These are phyloP conservation scores for Neofusicoccum laricinum DNA, from an alignment of 2,329 filamentous ascomycete species.

Conservation along the genomic window DNA sequence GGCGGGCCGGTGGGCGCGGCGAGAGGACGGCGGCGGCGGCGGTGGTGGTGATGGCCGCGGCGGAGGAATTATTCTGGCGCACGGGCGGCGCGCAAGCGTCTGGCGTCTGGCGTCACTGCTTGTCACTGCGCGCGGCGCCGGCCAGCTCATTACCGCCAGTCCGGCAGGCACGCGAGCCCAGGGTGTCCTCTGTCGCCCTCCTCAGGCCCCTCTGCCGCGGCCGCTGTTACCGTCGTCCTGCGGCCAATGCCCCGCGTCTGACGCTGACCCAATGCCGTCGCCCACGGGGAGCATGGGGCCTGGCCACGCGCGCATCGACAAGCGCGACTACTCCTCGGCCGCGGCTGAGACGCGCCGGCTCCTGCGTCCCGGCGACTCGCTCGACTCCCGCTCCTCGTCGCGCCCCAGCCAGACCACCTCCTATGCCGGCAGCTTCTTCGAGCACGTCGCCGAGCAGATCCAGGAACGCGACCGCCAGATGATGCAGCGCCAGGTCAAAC, in stretches of 20 bases:
- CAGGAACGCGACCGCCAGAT: slow-evolving; percentile 55
- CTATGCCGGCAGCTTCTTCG: slow-evolving; percentile 55
- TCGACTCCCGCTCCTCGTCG: slow-evolving; percentile 28
- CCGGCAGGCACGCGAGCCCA: neutral
- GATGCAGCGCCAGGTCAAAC: slow-evolving; percentile 52
- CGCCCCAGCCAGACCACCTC: slow-evolving; percentile 42
- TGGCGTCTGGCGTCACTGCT: too few relatives aligned
- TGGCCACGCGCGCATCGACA: slow-evolving; percentile 43
- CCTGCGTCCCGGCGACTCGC: slow-evolving; percentile 34
- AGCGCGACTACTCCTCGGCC: slow-evolving; percentile 46
- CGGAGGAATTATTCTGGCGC: slow-evolving; percentile 11
- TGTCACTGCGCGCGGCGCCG: too few relatives aligned
- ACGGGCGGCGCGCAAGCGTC: too few relatives aligned
- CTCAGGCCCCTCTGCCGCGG: neutral
- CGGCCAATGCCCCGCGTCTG: neutral
- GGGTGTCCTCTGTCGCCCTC: neutral
- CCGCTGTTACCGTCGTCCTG: neutral
- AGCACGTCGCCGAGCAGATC: slow-evolving; percentile 60
- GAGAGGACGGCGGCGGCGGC: slow-evolving; percentile 5
- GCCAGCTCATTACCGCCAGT: slow-evolving; percentile 10
- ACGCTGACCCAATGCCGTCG: slow-evolving; percentile 3
- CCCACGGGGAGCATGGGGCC: slow-evolving; percentile 6
- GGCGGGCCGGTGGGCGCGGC: neutral
- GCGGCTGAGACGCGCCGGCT: slow-evolving; percentile 24
- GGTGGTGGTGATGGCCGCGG: slow-evolving; percentile 12